phyloP scores from a whole-genome alignment of 2,329 filamentous ascomycete genomes.

The Drechslerella coelobrocha region DNA sequence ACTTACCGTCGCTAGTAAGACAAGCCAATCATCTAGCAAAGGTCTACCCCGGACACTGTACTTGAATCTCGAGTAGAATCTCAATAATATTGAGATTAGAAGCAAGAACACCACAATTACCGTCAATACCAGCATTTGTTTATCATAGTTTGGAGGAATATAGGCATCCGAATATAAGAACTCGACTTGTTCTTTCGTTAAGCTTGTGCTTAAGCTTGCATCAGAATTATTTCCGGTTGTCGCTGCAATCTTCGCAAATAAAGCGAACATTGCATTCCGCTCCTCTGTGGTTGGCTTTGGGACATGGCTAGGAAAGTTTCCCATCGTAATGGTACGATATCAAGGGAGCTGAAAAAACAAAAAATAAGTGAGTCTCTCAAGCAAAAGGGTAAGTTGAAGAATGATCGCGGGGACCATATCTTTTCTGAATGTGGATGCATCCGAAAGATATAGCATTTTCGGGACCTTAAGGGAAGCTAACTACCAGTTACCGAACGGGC shows the following conservation, averaged over 20 bases:
- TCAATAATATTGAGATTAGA: conserved; percentile 25
- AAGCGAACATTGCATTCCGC: conserved; percentile 32
- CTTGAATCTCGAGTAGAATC: conserved; percentile 36
- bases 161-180: conserved; percentile 34
- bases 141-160: conserved; percentile 36
- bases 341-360: not conserved
- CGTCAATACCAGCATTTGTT: conserved; percentile 18
- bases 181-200: conserved; percentile 24
- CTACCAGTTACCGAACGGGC: not conserved
- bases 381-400: conserved; percentile 6
- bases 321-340: conserved; percentile 16
- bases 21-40: conserved; percentile 43
- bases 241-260: conserved; percentile 25
- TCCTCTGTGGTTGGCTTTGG: conserved; percentile 45
- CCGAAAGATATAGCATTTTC: conserved; percentile 34
- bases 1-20: conserved; percentile 40
- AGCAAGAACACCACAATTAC: conserved; percentile 29
- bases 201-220: conserved; percentile 2
- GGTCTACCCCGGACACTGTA: conserved; percentile 29
- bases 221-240: conserved; percentile 14
- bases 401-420: conserved; percentile 44
- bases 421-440: conserved; percentile 7
- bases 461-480: not conserved
- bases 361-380: not conserved
- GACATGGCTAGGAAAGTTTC: conserved; percentile 43